Conservation (phyloP, 202 grass and related monocot species). For the Carex sylvatica region DNA sequence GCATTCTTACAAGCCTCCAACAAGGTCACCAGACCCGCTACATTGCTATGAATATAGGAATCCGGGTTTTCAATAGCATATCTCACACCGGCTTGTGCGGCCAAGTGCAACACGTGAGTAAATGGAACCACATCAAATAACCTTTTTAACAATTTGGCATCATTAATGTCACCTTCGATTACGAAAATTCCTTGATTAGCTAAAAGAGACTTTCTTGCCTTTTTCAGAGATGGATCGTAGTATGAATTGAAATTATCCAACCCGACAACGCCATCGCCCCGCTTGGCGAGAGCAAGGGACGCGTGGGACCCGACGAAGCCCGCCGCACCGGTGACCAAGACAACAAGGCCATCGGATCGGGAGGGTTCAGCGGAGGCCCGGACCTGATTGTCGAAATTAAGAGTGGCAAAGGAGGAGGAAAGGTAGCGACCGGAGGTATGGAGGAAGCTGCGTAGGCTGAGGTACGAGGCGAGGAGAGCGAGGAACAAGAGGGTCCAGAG, state of each 20-base stretch:
- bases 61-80: slow-evolving; percentile 83
- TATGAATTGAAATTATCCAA: slow-evolving; percentile 85
- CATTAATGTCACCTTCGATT: slow-evolving; percentile 61
- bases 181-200: slow-evolving; percentile 44
- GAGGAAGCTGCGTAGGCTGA: slow-evolving; percentile 55
- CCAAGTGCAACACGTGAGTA: slow-evolving; percentile 55
- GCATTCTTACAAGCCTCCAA: slow-evolving; percentile 76
- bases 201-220: slow-evolving; percentile 52
- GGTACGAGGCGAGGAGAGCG: slow-evolving; percentile 18
- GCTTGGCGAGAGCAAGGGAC: slow-evolving; percentile 44
- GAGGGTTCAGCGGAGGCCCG: slow-evolving; percentile 40
- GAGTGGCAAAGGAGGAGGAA: slow-evolving; percentile 29
- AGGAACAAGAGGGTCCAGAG: slow-evolving; percentile 18
- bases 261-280: slow-evolving; percentile 68
- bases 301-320: slow-evolving; percentile 75
- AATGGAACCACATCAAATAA: slow-evolving; percentile 37
- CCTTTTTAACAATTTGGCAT: slow-evolving; percentile 46
- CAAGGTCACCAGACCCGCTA: slow-evolving; percentile 70
- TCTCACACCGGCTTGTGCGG: slow-evolving; percentile 58
- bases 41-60: slow-evolving; percentile 88
- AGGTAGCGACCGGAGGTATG: slow-evolving; percentile 27
- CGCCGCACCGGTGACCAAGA: slow-evolving; percentile 64
- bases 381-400: slow-evolving; percentile 47
- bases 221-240: slow-evolving; percentile 61
- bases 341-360: slow-evolving; percentile 37